phyloP scores from a whole-genome alignment of 495 filamentous ascomycete genomes.

The Pseudotulostoma volvatum region DNA sequence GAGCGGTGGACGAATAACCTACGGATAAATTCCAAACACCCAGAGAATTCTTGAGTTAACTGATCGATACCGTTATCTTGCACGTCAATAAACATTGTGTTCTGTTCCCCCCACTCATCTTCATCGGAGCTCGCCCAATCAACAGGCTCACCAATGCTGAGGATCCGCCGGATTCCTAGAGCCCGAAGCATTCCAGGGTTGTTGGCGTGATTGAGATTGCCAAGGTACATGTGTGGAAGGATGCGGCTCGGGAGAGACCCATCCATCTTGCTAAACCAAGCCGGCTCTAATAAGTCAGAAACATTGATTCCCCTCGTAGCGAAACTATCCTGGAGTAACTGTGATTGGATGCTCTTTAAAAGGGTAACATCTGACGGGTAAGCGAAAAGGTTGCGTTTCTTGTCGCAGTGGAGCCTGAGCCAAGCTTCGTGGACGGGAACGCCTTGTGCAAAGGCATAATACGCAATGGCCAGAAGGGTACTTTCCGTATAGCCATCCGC shows the following conservation, averaged over 20 bases:
- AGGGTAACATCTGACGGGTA: constrained; percentile 80
- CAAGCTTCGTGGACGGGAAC: constrained; percentile 68
- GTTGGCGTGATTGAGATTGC: constrained; percentile 83
- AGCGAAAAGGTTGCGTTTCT: constrained; percentile 85
- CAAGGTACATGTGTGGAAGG: constrained; percentile 88
- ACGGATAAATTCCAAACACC: constrained; percentile 88
- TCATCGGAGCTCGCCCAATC: constrained; percentile 57
- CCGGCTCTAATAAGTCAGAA: constrained; percentile 37
- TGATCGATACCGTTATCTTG: constrained; percentile 96
- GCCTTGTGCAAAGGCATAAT: constrained; percentile 78
- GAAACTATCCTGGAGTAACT: constrained; percentile 44
- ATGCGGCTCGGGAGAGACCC: constrained; percentile 81
- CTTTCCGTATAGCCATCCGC: constrained; percentile 93
- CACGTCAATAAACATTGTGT: constrained; percentile 65
- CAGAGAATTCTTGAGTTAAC: constrained; percentile 69
- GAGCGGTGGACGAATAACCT: constrained; percentile 19
- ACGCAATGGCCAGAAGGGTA: constrained; percentile 70
- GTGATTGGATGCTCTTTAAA: constrained; percentile 54
- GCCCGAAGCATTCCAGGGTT: constrained; percentile 67
- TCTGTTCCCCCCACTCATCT: constrained; percentile 51
- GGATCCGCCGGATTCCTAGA: constrained; percentile 70
- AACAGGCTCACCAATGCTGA: constrained; percentile 86
- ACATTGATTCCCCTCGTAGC: constrained; percentile 11
- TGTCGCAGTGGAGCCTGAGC: constrained; percentile 65
- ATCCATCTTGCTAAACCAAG: constrained; percentile 73